These are phyloP conservation scores for Penicillium parvum DNA, from an alignment of 495 filamentous ascomycete genomes.

Conservation along the genomic window DNA sequence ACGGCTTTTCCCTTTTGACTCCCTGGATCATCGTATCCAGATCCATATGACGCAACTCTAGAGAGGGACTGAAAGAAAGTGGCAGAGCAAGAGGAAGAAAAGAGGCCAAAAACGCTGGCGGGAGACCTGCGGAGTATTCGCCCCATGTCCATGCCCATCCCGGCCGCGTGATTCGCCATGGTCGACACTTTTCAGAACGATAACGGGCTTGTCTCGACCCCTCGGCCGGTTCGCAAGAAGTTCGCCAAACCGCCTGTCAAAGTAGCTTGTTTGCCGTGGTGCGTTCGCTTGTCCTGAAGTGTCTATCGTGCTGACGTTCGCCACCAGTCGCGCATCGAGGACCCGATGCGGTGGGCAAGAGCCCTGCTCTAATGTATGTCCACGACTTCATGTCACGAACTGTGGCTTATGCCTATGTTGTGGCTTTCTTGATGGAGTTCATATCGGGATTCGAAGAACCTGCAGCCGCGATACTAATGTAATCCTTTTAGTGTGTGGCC, in stretches of 20 bases:
- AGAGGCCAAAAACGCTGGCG: constrained; percentile 3
- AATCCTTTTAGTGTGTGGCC: constrained; percentile 41
- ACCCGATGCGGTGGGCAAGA: constrained; percentile 56
- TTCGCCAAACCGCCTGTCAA: constrained; percentile 59
- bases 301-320: too few relatives aligned
- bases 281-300: too few relatives aligned
- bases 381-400: too few relatives aligned
- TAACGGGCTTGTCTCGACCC: constrained; percentile 12
- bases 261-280: constrained; percentile 60
- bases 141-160: constrained; percentile 5
- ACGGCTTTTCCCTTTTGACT: constrained; percentile 9
- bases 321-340: constrained; percentile 55
- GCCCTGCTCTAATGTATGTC: constrained; percentile 53
- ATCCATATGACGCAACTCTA: too few relatives aligned
- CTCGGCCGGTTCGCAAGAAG: constrained; percentile 39
- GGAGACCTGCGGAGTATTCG: constrained; percentile 12
- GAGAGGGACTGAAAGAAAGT: neutral
- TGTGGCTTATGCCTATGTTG: too few relatives aligned
- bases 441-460: too few relatives aligned
- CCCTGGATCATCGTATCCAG: neutral
- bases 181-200: constrained; percentile 19
- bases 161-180: constrained; percentile 28
- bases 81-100: constrained; percentile 2
- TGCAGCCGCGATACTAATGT: too few relatives aligned
- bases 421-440: too few relatives aligned